Percentiles rank a stretch among this genome's conserved stretches.
These are phyloP conservation scores for Tremellales sp. DNA, from an alignment of 1,284 basidiomycete genomes.

Conservation along the genomic window DNA sequence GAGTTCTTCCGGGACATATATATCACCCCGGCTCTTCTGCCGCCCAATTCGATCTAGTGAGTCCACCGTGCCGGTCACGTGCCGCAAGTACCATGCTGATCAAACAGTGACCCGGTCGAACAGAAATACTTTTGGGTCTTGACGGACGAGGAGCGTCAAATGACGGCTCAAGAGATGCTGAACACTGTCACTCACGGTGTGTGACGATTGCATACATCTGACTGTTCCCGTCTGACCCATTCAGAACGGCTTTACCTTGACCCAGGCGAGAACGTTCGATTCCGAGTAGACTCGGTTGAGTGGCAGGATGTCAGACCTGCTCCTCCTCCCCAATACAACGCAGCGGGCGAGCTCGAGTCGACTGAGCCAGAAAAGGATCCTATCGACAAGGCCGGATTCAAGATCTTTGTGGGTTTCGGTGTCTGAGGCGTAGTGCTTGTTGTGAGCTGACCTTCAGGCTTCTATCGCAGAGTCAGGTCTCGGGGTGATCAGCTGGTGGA, in stretches of 20 bases:
- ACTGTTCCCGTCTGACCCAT: no score
- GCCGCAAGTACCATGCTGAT: conserved; percentile 2
- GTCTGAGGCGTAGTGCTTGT: neutral
- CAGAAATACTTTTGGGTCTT: conserved; percentile 78
- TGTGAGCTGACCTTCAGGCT: conserved; percentile 54
- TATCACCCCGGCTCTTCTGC: conserved; percentile 61
- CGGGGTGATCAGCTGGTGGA: conserved; percentile 60
- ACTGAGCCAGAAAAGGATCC: conserved; percentile 59
- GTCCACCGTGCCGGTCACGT: neutral
- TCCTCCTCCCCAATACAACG: conserved; percentile 48
- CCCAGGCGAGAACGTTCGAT: conserved; percentile 73
- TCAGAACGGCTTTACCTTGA: conserved; percentile 79
- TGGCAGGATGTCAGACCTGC: conserved; percentile 90
- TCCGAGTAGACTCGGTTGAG: conserved; percentile 80
- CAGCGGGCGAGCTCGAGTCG: conserved; percentile 18
- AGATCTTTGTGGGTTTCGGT: conserved; percentile 59
- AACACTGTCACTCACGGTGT: conserved; percentile 46
- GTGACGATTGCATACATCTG: no score
- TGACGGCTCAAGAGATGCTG: conserved; percentile 57
- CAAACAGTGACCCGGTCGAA: conserved; percentile 69
- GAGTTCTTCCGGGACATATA: conserved; percentile 95
- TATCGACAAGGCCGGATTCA: conserved; percentile 62
- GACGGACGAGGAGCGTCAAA: conserved; percentile 53
- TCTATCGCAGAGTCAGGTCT: conserved; percentile 87
- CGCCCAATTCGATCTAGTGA: conserved; percentile 51